Base-by-base conservation (phyloP, 202 grass and related monocot species). In the Bolboschoenoplectus hybrid region DNA sequence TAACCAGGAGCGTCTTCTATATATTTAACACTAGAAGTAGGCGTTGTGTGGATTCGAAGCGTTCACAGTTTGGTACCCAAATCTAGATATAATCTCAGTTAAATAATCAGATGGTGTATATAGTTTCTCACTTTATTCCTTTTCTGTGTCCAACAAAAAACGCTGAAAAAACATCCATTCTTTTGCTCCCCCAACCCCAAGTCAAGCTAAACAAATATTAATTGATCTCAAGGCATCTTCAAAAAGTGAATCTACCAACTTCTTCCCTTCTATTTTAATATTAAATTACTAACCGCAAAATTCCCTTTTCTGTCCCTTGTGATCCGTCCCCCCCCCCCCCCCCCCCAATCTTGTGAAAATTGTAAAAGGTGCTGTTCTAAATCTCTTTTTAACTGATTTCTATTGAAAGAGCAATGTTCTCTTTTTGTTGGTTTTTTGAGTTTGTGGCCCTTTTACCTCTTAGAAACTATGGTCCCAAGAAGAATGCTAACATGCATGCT, bases 101-200 rank as follows among this genome's bases (percentile, higher is more conserved):
- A 39, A 58, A 58, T 58, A 82, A 66, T 82, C 45, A 82, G 17
- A 82, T 82, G 80, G 80, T 64, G n/a, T 11, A 49, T 47, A 55
- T 82, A 46, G 79, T 82, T 26, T 82, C 79, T 51, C 45, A 46
- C 80, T 82, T 82, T 82, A 82, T 82, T 82, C 80, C 62, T 47
- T 13, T 64, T 64, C 34, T 35, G 17, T 13, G 76, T 9, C 39
- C 9, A 78, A 78, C 74, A 51, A 72, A 51, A 72, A 78, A 78
- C 50, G 14, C 19, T 82, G n/a, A 49, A 11, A 82, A 49, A 82
- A 82, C 26, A 50, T 16, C 60, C 41, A 82, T 82, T 67, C 58
- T 82, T 65, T 67, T 78, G 74, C 12, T 14, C 1, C 9, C 32
- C 11, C 26, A 17, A 1, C 9, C 32, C 11, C 26, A 76, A 76